A percentile compares a stretch with the other conserved stretches of the same genome.
Conservation (phyloP, 148 eudicot genomes). For the Camellia japonica region DNA sequence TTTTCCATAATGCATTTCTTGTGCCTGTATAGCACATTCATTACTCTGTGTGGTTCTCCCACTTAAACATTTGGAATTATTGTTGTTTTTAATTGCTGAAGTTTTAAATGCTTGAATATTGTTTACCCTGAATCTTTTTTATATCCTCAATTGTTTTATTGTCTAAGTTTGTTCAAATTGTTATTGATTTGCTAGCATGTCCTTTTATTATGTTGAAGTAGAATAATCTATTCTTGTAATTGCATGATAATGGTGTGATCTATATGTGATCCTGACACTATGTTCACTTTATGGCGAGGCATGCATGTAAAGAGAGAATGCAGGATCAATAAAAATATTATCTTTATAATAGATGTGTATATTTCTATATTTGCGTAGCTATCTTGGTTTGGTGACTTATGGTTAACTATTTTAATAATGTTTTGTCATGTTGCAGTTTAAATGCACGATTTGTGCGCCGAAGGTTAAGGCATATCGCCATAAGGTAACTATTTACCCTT, state of each 20-base stretch:
- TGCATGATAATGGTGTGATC: background rate
- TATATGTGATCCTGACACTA: background rate
- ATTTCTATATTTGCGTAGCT: background rate
- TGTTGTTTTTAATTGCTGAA: background rate
- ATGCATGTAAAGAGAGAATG: background rate
- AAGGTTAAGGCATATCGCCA: conserved; percentile 82
- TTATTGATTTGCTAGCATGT: background rate
- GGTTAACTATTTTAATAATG: conserved; percentile 12
- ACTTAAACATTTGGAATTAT: background rate
- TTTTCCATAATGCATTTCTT: background rate
- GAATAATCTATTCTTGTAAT: background rate
- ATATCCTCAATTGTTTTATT: background rate
- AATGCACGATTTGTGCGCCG: conserved; percentile 85
- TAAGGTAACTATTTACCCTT: conserved; percentile 52
- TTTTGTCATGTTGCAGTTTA: conserved; percentile 52
- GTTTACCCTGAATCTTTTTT: background rate
- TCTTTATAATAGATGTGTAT: background rate
- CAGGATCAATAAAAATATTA: background rate
- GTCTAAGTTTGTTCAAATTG: background rate
- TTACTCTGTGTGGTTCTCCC: background rate
- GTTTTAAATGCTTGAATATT: background rate
- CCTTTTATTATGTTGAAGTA: background rate
- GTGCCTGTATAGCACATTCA: background rate
- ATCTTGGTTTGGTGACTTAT: conserved; percentile 4
- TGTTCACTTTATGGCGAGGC: background rate